These are phyloP conservation scores for Ophiostoma pallidulum DNA, from an alignment of 2,329 filamentous ascomycete genomes.

Conservation along the genomic window DNA sequence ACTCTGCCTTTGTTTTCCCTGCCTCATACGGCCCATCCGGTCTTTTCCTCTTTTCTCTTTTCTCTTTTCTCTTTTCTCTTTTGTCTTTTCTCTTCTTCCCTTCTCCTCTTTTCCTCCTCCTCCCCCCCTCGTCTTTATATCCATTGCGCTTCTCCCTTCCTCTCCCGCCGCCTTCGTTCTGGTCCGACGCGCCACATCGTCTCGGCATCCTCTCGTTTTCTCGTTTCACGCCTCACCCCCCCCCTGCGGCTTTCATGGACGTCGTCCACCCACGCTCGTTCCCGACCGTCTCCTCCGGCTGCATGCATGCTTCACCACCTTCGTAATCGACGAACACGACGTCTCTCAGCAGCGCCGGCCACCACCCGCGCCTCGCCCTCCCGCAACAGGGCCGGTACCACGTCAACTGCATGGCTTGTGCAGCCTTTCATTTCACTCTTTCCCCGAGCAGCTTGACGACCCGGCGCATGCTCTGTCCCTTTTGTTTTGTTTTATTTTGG, in stretches of 20 bases:
- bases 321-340: background rate
- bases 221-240: too few relatives aligned
- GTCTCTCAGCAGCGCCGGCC: background rate
- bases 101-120: background rate
- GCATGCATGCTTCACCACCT: background rate
- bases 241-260: conserved; percentile 4
- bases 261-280: conserved; percentile 1
- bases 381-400: background rate
- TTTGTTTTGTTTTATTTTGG: background rate
- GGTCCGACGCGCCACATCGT: conserved; percentile 1
- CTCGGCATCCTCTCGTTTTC: conserved; percentile 6
- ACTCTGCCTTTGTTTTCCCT: background rate
- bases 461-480: background rate
- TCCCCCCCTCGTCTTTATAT: background rate
- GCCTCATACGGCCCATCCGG: background rate
- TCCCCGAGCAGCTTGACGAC: background rate
- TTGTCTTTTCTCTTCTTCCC: too few relatives aligned
- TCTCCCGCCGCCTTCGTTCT: background rate
- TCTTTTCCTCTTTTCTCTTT: background rate
- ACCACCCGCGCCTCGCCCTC: background rate
- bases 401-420: background rate
- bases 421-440: background rate
- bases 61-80: background rate
- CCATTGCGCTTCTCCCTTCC: background rate
- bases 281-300: background rate